These are phyloP conservation scores for Flammula alnicola DNA, from an alignment of 1,284 basidiomycete genomes.

Conservation along the genomic window DNA sequence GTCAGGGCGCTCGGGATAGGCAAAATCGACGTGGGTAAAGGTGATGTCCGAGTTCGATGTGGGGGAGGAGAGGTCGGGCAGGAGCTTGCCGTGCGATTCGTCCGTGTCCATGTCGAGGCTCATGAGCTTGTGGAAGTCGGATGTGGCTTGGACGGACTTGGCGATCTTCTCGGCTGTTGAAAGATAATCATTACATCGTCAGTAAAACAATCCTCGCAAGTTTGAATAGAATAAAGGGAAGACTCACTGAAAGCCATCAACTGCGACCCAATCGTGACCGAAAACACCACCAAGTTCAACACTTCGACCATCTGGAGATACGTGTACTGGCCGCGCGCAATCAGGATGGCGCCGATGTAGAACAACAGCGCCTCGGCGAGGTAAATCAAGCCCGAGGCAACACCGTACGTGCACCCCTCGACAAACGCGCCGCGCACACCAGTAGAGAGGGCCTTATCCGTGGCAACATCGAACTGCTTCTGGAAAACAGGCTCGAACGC, in stretches of 20 bases:
- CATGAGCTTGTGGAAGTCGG: conserved; percentile 76
- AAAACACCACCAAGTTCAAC: conserved; percentile 91
- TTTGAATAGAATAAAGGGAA: too few relatives aligned
- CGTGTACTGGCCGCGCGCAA: conserved; percentile 80
- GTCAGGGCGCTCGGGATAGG: conserved; percentile 83
- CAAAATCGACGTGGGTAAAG: conserved; percentile 77
- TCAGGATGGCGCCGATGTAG: conserved; percentile 86
- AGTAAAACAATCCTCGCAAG: conserved; percentile 3
- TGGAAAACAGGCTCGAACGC: conserved; percentile 82
- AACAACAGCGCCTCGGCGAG: conserved; percentile 89
- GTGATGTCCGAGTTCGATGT: conserved; percentile 54
- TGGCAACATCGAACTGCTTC: conserved; percentile 67
- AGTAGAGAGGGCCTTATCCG: conserved; percentile 63
- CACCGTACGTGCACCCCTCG: conserved; percentile 83
- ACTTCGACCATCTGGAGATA: conserved; percentile 90
- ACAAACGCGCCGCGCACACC: conserved; percentile 83
- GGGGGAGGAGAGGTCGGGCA: conserved; percentile 54
- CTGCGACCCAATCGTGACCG: conserved; percentile 89
- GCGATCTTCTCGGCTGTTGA: conserved; percentile 75
- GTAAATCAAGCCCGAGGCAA: conserved; percentile 85
- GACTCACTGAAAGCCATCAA: conserved; percentile 86
- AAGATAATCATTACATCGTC: conserved; percentile 14
- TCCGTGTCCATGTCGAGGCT: conserved; percentile 62
- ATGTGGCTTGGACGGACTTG: conserved; percentile 80
- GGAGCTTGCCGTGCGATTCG: conserved; percentile 70